phyloP scores from a whole-genome alignment of 176 grass and related monocot genomes.

The Eleusine indica region DNA sequence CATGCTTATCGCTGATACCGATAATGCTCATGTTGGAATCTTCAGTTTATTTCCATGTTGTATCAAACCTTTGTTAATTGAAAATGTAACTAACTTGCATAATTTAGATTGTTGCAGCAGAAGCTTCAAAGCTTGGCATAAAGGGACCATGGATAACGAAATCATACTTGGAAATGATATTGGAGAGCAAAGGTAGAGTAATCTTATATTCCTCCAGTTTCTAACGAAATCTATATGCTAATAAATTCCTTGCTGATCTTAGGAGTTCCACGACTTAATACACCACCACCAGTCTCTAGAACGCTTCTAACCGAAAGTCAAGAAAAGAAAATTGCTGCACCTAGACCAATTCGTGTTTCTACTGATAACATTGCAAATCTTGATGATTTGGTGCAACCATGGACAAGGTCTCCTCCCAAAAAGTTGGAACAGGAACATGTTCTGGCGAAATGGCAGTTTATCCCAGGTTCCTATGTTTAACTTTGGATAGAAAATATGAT shows the following conservation, averaged over 20 bases:
- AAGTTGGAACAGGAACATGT: constrained; percentile 77
- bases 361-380: constrained; percentile 51
- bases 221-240: constrained; percentile 26
- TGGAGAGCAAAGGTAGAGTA: constrained; percentile 83
- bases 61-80: constrained; percentile 16
- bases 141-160: constrained; percentile 96
- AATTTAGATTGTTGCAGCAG: constrained; percentile 89
- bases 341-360: constrained; percentile 81
- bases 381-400: constrained; percentile 80
- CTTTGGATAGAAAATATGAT: constrained; percentile 15
- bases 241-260: constrained; percentile 50
- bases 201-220: constrained; percentile 33
- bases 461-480: constrained; percentile 68
- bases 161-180: constrained; percentile 99
- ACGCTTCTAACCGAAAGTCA: constrained; percentile 76
- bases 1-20: neutral
- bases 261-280: constrained; percentile 94
- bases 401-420: constrained; percentile 93
- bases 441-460: constrained; percentile 85
- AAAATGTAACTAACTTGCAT: constrained; percentile 52
- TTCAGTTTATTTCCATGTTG: constrained; percentile 29
- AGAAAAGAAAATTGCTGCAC: constrained; percentile 78
- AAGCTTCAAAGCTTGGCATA: constrained; percentile 80
- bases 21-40: neutral
- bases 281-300: constrained; percentile 81